These are phyloP conservation scores for Scytalidium sp. DNA, from an alignment of 2,329 filamentous ascomycete genomes.

Conservation along the genomic window DNA sequence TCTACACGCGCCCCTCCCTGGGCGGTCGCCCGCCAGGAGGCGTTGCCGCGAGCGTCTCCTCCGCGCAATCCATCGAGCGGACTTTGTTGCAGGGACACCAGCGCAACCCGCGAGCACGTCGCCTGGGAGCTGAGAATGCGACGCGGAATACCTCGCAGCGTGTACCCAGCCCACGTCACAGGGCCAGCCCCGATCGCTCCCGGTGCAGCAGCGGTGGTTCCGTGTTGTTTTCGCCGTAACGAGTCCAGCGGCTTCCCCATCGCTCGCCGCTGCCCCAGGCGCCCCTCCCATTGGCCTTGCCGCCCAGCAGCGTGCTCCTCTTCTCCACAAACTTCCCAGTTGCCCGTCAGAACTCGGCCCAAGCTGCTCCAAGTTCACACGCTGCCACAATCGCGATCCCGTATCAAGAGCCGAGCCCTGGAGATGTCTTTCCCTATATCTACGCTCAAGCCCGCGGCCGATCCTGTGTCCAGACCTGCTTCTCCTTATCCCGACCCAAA, in stretches of 20 bases:
- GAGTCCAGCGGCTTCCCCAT: background rate
- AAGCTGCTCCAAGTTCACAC: background rate
- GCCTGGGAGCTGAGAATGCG: background rate
- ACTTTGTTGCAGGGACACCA: no score
- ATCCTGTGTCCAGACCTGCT: constrained; percentile 7
- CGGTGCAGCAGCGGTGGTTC: background rate
- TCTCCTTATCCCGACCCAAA: constrained; percentile 27
- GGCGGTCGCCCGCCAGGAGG: no score
- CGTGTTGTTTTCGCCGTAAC: background rate
- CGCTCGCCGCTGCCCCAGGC: background rate
- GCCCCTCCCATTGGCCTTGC: background rate
- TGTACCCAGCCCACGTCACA: background rate
- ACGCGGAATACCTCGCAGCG: background rate
- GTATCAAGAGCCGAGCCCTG: background rate
- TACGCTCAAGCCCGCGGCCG: background rate
- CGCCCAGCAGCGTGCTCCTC: background rate
- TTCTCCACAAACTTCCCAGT: background rate
- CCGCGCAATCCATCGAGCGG: no score
- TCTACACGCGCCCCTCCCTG: background rate
- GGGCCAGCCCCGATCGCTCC: background rate
- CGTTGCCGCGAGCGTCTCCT: no score
- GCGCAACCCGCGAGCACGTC: background rate
- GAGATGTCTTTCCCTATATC: background rate
- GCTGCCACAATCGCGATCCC: background rate
- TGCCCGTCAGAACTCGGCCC: background rate